Evolutionary conservation across 495 filamentous ascomycete genomes (phyloP).

Genomic region (Copromyces sp.): DNA sequence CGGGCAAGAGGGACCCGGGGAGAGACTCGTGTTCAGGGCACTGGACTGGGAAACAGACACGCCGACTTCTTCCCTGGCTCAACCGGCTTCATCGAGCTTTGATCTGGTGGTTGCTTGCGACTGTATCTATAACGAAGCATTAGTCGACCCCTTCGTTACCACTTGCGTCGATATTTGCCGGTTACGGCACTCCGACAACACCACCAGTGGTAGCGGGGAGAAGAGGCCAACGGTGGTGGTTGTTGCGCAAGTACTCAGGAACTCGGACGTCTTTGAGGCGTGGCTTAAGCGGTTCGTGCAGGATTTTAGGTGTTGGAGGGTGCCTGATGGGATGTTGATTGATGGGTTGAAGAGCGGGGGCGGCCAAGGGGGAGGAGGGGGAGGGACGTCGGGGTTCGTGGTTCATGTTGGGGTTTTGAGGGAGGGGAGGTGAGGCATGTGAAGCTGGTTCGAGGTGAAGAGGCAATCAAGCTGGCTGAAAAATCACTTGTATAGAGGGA

Average conservation of each 20-base stretch:
- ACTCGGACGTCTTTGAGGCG: constrained; percentile 70
- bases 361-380: not conserved
- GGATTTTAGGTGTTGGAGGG: constrained; percentile 62
- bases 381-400: constrained; percentile 49
- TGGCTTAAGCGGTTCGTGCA: constrained; percentile 62
- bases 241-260: constrained; percentile 77
- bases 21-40: constrained; percentile 33
- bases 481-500: not conserved
- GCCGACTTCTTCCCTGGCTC: constrained; percentile 30
- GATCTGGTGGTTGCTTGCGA: constrained; percentile 73
- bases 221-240: constrained; percentile 21
- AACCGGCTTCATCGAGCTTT: constrained; percentile 26
- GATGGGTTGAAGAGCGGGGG: constrained; percentile 36
- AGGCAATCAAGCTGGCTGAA: not conserved
- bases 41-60: constrained; percentile 64
- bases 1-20: not conserved
- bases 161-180: constrained; percentile 72
- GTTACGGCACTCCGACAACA: constrained; percentile 29
- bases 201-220: constrained; percentile 3
- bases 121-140: constrained; percentile 80
- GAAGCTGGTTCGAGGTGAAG: not conserved
- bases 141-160: constrained; percentile 72
- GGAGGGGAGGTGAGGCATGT: not conserved
- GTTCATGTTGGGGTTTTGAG: constrained; percentile 54
- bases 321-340: constrained; percentile 49